Base-by-base conservation (phyloP, 192 early-diverging fungal species). In the Linnemannia schmuckeri region DNA sequence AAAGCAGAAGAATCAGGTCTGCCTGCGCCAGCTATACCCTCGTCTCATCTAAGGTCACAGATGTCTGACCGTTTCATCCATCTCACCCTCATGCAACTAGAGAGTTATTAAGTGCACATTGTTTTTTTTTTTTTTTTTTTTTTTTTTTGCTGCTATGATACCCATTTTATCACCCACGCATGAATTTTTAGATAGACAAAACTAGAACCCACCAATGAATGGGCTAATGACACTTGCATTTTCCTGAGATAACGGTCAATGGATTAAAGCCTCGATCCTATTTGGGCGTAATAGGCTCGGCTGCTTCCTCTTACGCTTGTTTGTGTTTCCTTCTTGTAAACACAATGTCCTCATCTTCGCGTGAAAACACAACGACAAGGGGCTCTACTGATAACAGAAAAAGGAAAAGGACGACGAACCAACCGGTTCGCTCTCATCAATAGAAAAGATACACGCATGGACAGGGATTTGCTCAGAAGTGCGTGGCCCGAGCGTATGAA, bases 401-500 rank as follows among this genome's bases (percentile, higher is more conserved):
- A 6, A 22, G 15, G 22, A 10, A 15, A 22, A 22, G 20, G 20
- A 18, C 3, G 52, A 61, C 12, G 61, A 30, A 66, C 55, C 55
- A 30, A 66, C 61, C 61, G 61, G 27, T 15, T 33, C 61, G 30
- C 61, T 35, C 61, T 66, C 13, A 66, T 33, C 8, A 35, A 2
- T 0, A 27, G n/a, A 55, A n/a, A 13, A 13, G 54, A 30, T 24
- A 63, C 24, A 6, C 57, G 57, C 57, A 63, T 63, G 22, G 57
- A 63, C 57, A 18, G 27, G 2, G 12, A 15, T 66, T 66, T 33
- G 61, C 61, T 63, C 61, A 63, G 9, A 63, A 10, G 57, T 66
- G 61, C 30, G 33, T 66, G 61, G 61, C 24, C 61, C 61, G 61
- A 66, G 61, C 61, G 61, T 33, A 66, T 33, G 61, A 66, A 61